Evolutionary conservation across 768 basidiomycete species (phyloP).

Genomic region (Xerocomus brunneocitrinus): DNA sequence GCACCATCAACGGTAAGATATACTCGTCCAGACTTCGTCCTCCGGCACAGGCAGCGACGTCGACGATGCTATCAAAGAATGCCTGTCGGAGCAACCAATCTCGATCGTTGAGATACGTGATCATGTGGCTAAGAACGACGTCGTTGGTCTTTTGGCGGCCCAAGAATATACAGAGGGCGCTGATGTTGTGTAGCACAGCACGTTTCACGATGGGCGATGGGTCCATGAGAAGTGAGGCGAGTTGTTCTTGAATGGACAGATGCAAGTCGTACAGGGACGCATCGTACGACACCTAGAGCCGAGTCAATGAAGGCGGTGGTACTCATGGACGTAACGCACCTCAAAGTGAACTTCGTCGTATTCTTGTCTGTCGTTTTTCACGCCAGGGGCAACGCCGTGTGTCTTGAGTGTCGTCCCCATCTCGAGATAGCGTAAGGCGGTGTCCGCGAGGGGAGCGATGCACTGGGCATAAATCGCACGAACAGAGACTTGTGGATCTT

Average conservation of each 20-base stretch:
- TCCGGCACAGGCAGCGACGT: constrained; percentile 92
- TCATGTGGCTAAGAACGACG: constrained; percentile 83
- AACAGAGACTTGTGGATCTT: constrained; percentile 82
- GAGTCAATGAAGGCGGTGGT: background rate
- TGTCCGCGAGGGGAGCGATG: constrained; percentile 80
- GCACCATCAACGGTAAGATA: constrained; percentile 93
- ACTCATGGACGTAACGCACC: constrained; percentile 36
- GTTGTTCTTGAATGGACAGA: constrained; percentile 78
- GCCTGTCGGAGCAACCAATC: constrained; percentile 90
- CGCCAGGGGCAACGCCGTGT: constrained; percentile 54
- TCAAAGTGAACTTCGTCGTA: constrained; percentile 80
- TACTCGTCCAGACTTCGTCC: constrained; percentile 91
- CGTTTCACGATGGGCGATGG: constrained; percentile 87
- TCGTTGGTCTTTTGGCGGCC: constrained; percentile 93
- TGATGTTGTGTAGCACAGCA: constrained; percentile 82
- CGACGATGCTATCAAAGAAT: constrained; percentile 94
- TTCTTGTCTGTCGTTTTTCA: constrained; percentile 51
- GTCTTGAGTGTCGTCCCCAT: constrained; percentile 90
- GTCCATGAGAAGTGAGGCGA: constrained; percentile 83
- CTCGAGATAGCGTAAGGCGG: constrained; percentile 83
- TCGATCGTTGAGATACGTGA: constrained; percentile 81
- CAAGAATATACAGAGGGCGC: constrained; percentile 87
- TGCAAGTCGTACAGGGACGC: constrained; percentile 83
- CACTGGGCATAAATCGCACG: constrained; percentile 81
- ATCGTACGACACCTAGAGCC: constrained; percentile 80